Conservation (phyloP, 495 filamentous ascomycete species). For the Patellaria atrata region DNA sequence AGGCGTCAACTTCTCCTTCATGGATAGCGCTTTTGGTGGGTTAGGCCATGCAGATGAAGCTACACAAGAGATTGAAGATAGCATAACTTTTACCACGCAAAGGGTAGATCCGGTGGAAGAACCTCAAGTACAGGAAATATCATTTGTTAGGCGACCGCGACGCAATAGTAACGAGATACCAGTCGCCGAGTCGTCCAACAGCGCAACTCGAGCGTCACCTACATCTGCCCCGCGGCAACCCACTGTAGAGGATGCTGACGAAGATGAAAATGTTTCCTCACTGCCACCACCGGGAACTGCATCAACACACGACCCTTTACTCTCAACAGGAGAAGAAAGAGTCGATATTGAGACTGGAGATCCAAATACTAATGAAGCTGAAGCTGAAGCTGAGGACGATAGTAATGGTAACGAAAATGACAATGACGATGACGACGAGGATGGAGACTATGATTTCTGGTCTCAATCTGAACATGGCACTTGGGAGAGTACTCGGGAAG, state of each 20-base stretch:
- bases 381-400: constrained; percentile 19
- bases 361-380: constrained; percentile 6
- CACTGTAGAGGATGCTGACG: too few species aligned
- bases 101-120: constrained; percentile 14
- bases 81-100: too few species aligned
- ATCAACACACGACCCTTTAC: too few species aligned
- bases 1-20: constrained; percentile 41
- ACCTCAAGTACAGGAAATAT: constrained; percentile 8
- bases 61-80: too few species aligned
- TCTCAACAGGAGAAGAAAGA: constrained; percentile 12
- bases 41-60: constrained; percentile 30
- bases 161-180: too few species aligned
- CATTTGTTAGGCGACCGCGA: too few species aligned
- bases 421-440: constrained; percentile 20
- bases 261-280: too few species aligned
- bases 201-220: too few species aligned
- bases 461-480: constrained; percentile 15
- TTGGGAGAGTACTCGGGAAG: constrained; percentile 25
- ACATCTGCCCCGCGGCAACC: too few species aligned
- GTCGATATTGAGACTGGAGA: constrained; percentile 12
- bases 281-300: too few species aligned
- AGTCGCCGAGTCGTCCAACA: too few species aligned
- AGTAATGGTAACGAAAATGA: constrained; percentile 28
- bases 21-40: constrained; percentile 51
- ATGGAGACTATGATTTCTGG: constrained; percentile 24